Base-by-base conservation (phyloP, 176 grass and related monocot genomes). In the Juncus effusus region DNA sequence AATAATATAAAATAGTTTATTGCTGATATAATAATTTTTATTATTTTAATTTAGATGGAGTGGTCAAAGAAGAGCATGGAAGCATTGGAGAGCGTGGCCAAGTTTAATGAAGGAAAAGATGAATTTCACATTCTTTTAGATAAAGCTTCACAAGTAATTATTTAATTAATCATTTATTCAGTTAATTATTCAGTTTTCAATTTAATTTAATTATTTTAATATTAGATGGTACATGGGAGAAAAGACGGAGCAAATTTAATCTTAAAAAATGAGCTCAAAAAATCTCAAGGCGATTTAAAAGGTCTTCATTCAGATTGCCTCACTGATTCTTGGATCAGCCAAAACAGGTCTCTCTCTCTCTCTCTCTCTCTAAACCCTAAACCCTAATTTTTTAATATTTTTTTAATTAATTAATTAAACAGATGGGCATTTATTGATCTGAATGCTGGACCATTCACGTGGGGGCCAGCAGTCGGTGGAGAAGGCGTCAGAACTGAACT, bases 381-480 rank as follows among this genome's bases (percentile, higher is more conserved):
- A 54, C 39, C 51, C 3, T 56, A 54, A 50, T 42, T 38, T 42
- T 38, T 12, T 52, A 8, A 8, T 52, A 7, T 1, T 52, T 52
- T 52, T 1, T 28, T 28, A 28, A 28, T 28, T 13, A 57, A 11
- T 70, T 2, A n/a, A 53, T 69, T 37, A 53, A 40, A 40, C 6
- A 95, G 90, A 77, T 89, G 90, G 84, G 85, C 88, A 79, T 97
- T 97, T 82, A 65, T 97, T 80, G 93, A 97, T 91, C 69, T 97
- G 76, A 91, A 74, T 80, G 85, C 93, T 62, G 93, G 93, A 10
- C 93, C 93, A 55, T 97, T 97, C 81, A 36, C 93, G 3, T 97
- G 93, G 93, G 93, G 93, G 42, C 93, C 93, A 54, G 73, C 93
- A 77, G 93, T 97, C 56, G 93, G 93, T 39, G 88, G 93, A 63